Conservation (phyloP, 2,329 filamentous ascomycete species). For the Aspergillus flavus region DNA sequence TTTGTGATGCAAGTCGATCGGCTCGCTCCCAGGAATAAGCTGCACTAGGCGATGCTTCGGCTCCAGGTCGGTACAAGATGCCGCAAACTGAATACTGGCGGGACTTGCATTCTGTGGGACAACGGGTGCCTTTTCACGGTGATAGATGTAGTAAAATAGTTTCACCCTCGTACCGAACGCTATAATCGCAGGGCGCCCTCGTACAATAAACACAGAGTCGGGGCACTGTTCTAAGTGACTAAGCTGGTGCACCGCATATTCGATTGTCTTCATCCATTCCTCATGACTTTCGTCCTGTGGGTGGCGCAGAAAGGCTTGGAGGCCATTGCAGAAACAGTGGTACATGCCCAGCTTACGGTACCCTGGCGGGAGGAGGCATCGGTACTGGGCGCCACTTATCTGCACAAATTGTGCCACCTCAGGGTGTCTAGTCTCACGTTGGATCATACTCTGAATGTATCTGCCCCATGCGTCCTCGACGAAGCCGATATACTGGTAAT, state of each 20-base stretch:
- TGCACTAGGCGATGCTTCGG: slow-evolving; percentile 16
- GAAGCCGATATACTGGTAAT: slow-evolving; percentile 13
- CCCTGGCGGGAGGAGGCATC: slow-evolving; percentile 16
- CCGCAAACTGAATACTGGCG: slow-evolving; percentile 8
- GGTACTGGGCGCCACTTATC: slow-evolving; percentile 6
- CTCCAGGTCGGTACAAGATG: slow-evolving; percentile 13
- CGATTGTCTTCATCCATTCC: slow-evolving; percentile 16
- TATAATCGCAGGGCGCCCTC: slow-evolving; percentile 15
- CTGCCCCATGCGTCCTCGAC: slow-evolving; percentile 18
- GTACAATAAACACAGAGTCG: background rate
- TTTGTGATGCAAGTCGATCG: slow-evolving; percentile 12
- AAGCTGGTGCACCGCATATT: slow-evolving; percentile 14
- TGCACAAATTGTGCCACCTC: background rate
- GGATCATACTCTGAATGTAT: slow-evolving; percentile 11
- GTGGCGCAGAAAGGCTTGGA: slow-evolving; percentile 16
- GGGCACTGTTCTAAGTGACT: background rate
- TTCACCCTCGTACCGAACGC: slow-evolving; percentile 17
- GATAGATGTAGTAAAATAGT: slow-evolving; percentile 21
- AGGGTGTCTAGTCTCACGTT: background rate
- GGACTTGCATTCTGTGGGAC: background rate
- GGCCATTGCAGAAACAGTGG: slow-evolving; percentile 7
- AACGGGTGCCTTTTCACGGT: background rate
- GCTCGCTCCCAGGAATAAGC: slow-evolving; percentile 14
- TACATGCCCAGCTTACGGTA: slow-evolving; percentile 16
- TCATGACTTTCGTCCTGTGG: slow-evolving; percentile 12